A percentile compares a stretch with the other conserved stretches of the same genome.
These are phyloP conservation scores for Penstemon eatonii DNA, from an alignment of 257 asterid genomes.

Conservation along the genomic window DNA sequence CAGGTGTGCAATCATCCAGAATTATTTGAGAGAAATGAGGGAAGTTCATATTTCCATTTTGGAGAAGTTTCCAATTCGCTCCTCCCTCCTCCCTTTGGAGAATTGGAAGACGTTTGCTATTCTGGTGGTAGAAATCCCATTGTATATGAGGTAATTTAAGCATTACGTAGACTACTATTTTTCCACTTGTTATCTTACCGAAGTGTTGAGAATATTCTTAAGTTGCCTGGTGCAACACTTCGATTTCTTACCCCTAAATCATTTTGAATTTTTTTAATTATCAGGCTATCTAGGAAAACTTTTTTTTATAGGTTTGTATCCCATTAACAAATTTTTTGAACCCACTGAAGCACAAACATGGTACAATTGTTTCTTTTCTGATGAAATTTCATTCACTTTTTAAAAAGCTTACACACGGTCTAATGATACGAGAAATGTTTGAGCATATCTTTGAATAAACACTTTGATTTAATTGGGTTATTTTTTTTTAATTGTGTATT, in stretches of 20 bases:
- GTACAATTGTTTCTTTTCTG: slow-evolving; percentile 10
- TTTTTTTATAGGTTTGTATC: slow-evolving; percentile 4
- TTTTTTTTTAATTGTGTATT: slow-evolving; percentile 13
- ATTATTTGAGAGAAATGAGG: slow-evolving; percentile 97
- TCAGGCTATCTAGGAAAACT: background rate
- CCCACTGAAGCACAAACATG: slow-evolving; percentile 1
- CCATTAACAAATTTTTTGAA: slow-evolving; percentile 3
- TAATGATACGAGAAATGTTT: slow-evolving; percentile 6
- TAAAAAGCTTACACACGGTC: background rate
- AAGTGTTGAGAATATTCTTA: background rate
- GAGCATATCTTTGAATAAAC: slow-evolving; percentile 1
- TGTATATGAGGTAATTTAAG: slow-evolving; percentile 62
- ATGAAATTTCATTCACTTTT: background rate
- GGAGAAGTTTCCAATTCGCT: slow-evolving; percentile 83
- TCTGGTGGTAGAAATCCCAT: slow-evolving; percentile 86
- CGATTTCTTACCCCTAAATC: background rate
- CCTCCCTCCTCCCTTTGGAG: slow-evolving; percentile 90
- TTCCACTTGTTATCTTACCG: slow-evolving; percentile 9
- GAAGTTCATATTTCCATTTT: slow-evolving; percentile 80
- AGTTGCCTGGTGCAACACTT: background rate
- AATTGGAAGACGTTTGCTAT: slow-evolving; percentile 73
- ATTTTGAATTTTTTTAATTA: background rate
- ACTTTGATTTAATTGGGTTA: slow-evolving; percentile 15
- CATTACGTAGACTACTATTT: slow-evolving; percentile 13
- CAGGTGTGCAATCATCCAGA: slow-evolving; percentile 99